Conservation (phyloP, 345 rosid species). For the Lenwebbia sp. region DNA sequence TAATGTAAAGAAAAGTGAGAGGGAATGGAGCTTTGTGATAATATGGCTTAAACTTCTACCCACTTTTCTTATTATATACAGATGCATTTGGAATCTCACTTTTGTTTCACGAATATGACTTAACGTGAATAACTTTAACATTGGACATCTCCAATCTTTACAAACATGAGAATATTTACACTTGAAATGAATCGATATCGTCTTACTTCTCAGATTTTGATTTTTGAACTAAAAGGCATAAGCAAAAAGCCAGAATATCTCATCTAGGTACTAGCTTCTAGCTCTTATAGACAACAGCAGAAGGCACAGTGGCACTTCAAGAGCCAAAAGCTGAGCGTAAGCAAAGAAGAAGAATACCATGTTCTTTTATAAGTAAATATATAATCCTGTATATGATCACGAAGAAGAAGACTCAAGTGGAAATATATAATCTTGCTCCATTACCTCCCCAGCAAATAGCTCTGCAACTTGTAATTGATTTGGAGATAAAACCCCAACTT, state of each 20-base stretch:
- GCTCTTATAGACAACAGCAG: not conserved
- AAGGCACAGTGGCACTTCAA: not conserved
- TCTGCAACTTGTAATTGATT: slow-evolving; percentile 86
- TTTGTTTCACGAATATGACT: not conserved
- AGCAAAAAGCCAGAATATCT: not conserved
- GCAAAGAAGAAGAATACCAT: not conserved
- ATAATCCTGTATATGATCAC: not conserved
- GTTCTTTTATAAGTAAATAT: not conserved
- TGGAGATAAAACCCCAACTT: slow-evolving; percentile 93
- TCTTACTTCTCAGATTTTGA: not conserved
- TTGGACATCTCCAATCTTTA: not conserved
- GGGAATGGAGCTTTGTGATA: too few species aligned
- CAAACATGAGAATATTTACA: not conserved
- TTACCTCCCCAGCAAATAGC: slow-evolving; percentile 96
- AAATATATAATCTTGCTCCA: not conserved
- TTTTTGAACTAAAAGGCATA: not conserved
- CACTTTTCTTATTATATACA: not conserved
- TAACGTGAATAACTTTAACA: not conserved
- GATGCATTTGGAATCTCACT: not conserved
- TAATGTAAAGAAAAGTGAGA: too few species aligned
- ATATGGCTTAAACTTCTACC: not conserved
- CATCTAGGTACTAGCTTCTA: not conserved
- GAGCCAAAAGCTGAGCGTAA: not conserved
- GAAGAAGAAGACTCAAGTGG: not conserved
- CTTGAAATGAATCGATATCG: not conserved